These are phyloP conservation scores for Collybia sp. DNA, from an alignment of 768 basidiomycete genomes.

Conservation along the genomic window DNA sequence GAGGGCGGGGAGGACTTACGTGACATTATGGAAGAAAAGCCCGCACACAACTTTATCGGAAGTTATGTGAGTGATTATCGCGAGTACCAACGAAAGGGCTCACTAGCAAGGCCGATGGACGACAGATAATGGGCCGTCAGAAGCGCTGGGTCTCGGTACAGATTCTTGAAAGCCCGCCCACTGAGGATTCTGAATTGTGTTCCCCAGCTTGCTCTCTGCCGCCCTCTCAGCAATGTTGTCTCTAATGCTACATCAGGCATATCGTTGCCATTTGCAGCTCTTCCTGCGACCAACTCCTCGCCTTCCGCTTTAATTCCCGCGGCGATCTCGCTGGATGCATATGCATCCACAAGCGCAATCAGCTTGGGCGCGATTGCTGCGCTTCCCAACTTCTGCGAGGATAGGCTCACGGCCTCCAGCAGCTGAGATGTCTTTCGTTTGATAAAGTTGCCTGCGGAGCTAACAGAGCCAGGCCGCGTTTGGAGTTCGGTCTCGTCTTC, in stretches of 20 bases:
- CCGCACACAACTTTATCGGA: constrained; percentile 71
- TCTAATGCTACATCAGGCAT: constrained; percentile 68
- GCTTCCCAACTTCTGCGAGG: constrained; percentile 18
- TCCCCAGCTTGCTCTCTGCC: constrained; percentile 78
- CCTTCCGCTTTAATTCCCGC: constrained; percentile 59
- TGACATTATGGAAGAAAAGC: constrained; percentile 87
- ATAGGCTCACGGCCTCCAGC: constrained; percentile 47
- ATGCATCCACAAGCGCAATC: constrained; percentile 67
- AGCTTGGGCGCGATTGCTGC: constrained; percentile 53
- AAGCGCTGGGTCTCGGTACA: constrained; percentile 92
- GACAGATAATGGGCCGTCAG: constrained; percentile 88
- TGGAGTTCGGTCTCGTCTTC: constrained; percentile 50
- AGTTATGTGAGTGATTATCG: too few species aligned
- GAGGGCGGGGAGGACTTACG: constrained; percentile 36
- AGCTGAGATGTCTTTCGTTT: constrained; percentile 73
- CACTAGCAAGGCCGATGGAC: constrained; percentile 78
- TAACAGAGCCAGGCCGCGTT: constrained; percentile 37
- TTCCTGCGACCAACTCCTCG: constrained; percentile 33
- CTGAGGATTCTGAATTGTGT: constrained; percentile 95
- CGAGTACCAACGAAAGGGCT: constrained; percentile 23
- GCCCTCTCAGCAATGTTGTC: constrained; percentile 60
- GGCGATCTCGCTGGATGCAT: constrained; percentile 63
- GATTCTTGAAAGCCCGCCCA: constrained; percentile 95
- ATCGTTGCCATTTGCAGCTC: constrained; percentile 29
- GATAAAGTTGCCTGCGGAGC: constrained; percentile 48